phyloP scores from a whole-genome alignment of 768 basidiomycete species.

The Cystobasidium tubakii region DNA sequence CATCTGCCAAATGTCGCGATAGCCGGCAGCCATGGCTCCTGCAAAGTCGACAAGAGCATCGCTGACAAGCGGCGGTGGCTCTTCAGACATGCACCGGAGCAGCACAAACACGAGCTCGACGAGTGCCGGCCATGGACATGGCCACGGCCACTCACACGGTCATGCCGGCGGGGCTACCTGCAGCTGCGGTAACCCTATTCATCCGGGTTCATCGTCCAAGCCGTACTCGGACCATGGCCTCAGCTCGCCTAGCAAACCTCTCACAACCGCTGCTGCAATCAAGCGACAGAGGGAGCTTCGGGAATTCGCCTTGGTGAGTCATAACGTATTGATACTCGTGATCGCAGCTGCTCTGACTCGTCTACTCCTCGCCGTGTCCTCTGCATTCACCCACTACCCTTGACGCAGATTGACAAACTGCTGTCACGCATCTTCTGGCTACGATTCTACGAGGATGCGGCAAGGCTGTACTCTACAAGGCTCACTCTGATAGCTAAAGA shows the following conservation, averaged over 20 bases:
- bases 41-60: neutral
- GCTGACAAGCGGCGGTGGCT: neutral
- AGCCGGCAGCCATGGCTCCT: conserved; percentile 9
- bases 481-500: conserved; percentile 31
- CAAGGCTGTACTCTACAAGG: conserved; percentile 30
- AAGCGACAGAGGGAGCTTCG: conserved; percentile 25
- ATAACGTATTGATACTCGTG: neutral
- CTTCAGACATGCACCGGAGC: conserved; percentile 18
- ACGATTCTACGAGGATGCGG: conserved; percentile 31
- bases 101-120: conserved; percentile 21
- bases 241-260: conserved; percentile 4
- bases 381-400: neutral
- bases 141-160: neutral
- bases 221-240: neutral
- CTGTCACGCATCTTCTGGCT: conserved; percentile 34
- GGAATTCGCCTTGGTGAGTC: conserved; percentile 25
- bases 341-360: neutral
- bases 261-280: conserved; percentile 14
- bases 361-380: neutral
- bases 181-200: conserved; percentile 31
- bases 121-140: neutral
- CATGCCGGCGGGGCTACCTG: conserved; percentile 16
- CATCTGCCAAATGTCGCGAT: neutral
- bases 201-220: neutral
- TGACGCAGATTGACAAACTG: conserved; percentile 27